Evolutionary conservation across 169 alveolate genomes (phyloP).

Genomic region (Toxoplasma gondii): DNA sequence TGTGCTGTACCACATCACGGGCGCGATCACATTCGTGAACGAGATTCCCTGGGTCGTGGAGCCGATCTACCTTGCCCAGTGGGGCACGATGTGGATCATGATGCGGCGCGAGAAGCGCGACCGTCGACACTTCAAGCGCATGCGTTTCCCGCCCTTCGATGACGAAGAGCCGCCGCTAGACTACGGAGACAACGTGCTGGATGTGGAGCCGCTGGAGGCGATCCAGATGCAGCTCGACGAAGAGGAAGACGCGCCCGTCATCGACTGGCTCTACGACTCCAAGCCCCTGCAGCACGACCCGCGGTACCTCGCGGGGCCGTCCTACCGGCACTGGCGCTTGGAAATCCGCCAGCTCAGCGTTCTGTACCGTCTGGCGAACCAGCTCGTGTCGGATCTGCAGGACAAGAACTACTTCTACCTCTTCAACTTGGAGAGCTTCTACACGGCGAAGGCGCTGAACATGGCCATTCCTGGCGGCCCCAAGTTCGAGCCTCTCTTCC

Average conservation of each 20-base stretch:
- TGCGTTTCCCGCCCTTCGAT: conserved; percentile 99
- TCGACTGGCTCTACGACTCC: conserved; percentile 98
- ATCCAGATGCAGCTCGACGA: conserved; percentile 98
- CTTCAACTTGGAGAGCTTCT: conserved; percentile 96
- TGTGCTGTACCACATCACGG: conserved; percentile 98
- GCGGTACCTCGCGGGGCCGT: conserved; percentile 85
- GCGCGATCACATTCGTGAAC: conserved; percentile 99
- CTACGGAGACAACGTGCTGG: conserved; percentile 98
- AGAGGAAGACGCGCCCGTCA: conserved; percentile 98
- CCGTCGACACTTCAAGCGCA: conserved; percentile 99
- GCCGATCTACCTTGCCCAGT: conserved; percentile 99
- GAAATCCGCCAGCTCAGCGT: conserved; percentile 96
- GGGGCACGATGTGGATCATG: conserved; percentile 99
- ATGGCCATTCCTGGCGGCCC: conserved; percentile 99
- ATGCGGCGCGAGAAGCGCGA: conserved; percentile 98
- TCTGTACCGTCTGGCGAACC: conserved; percentile 97
- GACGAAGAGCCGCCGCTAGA: conserved; percentile 99
- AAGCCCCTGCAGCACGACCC: conserved; percentile 74
- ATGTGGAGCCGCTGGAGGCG: conserved; percentile 98
- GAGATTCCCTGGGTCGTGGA: conserved; percentile 99
- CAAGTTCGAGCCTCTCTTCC: conserved; percentile 98
- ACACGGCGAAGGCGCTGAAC: conserved; percentile 99
- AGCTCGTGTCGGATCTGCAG: conserved; percentile 94
- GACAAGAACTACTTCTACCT: conserved; percentile 96
- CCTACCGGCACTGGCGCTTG: conserved; percentile 95